Percentiles rank a stretch among this genome's conserved stretches.
phyloP scores from a whole-genome alignment of 768 basidiomycete genomes.

The Suillus tomentosus region DNA sequence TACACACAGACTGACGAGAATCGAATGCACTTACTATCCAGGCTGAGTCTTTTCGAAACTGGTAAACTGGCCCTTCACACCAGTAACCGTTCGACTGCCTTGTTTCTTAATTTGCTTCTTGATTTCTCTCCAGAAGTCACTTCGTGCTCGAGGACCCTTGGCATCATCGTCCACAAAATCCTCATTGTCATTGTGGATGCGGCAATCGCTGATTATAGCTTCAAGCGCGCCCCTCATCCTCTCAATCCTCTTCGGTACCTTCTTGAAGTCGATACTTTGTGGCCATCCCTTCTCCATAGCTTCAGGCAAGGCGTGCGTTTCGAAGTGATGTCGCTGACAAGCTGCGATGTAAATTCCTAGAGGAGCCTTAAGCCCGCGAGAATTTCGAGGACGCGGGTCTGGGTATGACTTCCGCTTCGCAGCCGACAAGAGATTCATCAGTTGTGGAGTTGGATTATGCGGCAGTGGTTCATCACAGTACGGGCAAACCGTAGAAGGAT shows the following conservation, averaged over 20 bases:
- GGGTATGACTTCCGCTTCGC: constrained; percentile 55
- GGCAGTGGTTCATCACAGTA: constrained; percentile 80
- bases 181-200: constrained; percentile 26
- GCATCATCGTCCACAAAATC: constrained; percentile 13
- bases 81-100: constrained; percentile 64
- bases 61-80: constrained; percentile 73
- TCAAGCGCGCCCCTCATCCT: constrained; percentile 49
- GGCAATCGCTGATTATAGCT: constrained; percentile 52
- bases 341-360: constrained; percentile 60
- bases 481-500: constrained; percentile 74
- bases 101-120: constrained; percentile 62
- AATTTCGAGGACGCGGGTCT: constrained; percentile 70
- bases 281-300: constrained; percentile 79
- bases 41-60: constrained; percentile 84
- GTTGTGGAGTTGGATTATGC: constrained; percentile 55
- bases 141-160: constrained; percentile 38
- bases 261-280: constrained; percentile 63
- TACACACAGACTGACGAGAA: constrained; percentile 5
- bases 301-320: constrained; percentile 69
- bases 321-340: constrained; percentile 81
- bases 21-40: constrained; percentile 71
- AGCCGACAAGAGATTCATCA: constrained; percentile 53
- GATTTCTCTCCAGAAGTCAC: constrained; percentile 71
- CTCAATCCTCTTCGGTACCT: constrained; percentile 54
- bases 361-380: constrained; percentile 57